These are phyloP conservation scores for Tylopilus sp. DNA, from an alignment of 1,284 basidiomycete species.

Conservation along the genomic window DNA sequence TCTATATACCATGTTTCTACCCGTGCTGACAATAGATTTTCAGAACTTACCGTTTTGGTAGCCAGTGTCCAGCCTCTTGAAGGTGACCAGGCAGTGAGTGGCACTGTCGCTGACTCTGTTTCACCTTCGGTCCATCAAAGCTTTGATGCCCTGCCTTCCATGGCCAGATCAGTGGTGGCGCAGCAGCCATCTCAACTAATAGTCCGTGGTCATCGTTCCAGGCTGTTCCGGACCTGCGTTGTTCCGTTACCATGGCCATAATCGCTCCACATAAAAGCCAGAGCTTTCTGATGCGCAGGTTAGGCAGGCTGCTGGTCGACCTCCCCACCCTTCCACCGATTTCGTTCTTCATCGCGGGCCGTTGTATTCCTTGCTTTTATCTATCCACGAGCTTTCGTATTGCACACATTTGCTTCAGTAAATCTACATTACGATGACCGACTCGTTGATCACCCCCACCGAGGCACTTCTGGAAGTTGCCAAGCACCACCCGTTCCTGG, in stretches of 20 bases:
- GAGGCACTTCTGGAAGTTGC: constrained; percentile 32
- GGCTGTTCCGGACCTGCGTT: background rate
- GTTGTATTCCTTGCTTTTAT: background rate
- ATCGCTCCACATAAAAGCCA: background rate
- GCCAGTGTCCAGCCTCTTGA: no score
- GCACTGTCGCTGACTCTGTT: background rate
- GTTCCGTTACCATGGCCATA: background rate
- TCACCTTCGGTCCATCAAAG: background rate
- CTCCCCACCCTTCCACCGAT: background rate
- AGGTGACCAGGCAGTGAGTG: background rate
- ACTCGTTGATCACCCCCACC: constrained; percentile 24
- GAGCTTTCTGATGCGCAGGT: background rate
- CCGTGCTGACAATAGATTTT: no score
- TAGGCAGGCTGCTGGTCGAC: background rate
- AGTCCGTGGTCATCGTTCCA: background rate
- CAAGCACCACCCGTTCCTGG: constrained; percentile 23
- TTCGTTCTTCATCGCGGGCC: constrained; percentile 1
- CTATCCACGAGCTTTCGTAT: background rate
- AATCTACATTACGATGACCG: constrained; percentile 9
- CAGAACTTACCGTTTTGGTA: no score
- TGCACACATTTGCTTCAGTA: constrained; percentile 3
- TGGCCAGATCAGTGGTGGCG: background rate
- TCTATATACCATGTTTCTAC: background rate
- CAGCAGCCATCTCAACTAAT: background rate
- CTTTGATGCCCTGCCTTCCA: background rate